phyloP scores from a whole-genome alignment of 495 filamentous ascomycete genomes.

The Lepraria neglecta region DNA sequence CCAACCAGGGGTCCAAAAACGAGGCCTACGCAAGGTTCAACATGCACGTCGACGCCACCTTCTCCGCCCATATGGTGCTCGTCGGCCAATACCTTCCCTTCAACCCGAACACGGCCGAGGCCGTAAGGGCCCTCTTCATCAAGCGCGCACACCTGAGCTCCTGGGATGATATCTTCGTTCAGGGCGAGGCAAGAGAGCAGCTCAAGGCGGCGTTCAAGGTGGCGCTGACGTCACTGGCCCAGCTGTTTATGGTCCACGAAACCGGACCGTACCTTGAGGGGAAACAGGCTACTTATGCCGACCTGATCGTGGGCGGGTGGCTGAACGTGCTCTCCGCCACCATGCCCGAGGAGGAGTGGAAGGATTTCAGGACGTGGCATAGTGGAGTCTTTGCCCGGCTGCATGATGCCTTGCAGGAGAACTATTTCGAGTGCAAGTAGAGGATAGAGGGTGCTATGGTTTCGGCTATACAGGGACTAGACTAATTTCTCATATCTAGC shows the following conservation, averaged over 20 bases:
- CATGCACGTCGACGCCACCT: slow-evolving; percentile 44
- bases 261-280: slow-evolving; percentile 50
- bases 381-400: slow-evolving; percentile 42
- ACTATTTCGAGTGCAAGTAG: neutral
- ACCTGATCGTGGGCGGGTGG: slow-evolving; percentile 58
- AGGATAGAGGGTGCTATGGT: slow-evolving; percentile 4
- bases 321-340: slow-evolving; percentile 39
- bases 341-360: slow-evolving; percentile 44
- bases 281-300: slow-evolving; percentile 47
- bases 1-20: too few relatives aligned
- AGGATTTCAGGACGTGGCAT: slow-evolving; percentile 47
- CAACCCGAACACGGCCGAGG: slow-evolving; percentile 40
- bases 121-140: slow-evolving; percentile 40
- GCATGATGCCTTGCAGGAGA: slow-evolving; percentile 40
- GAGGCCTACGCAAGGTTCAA: slow-evolving; percentile 35
- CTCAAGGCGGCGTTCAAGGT: slow-evolving; percentile 34
- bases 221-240: slow-evolving; percentile 39
- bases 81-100: slow-evolving; percentile 36
- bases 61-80: slow-evolving; percentile 39
- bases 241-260: slow-evolving; percentile 36
- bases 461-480: too few relatives aligned
- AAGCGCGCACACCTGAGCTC: slow-evolving; percentile 38
- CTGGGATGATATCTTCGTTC: slow-evolving; percentile 44
- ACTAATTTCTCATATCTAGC: too few relatives aligned
- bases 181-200: slow-evolving; percentile 38